Evolutionary conservation across 192 early-diverging fungal genomes (phyloP).

Genomic region (Coemansia aciculifera): DNA sequence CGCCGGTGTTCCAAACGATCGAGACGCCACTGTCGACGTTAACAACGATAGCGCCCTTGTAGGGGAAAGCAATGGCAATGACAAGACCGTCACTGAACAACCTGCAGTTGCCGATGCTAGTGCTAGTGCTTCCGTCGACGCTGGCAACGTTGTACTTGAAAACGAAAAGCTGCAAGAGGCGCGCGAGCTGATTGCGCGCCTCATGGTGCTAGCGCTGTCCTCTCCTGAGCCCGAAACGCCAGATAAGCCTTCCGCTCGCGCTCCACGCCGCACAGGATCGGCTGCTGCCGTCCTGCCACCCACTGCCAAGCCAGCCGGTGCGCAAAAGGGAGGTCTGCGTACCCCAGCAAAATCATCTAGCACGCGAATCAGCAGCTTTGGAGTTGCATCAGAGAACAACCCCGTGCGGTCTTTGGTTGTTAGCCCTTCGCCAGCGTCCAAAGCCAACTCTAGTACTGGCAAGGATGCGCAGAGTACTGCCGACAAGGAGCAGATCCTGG

Average conservation of each 20-base stretch:
- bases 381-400: conserved; percentile 45
- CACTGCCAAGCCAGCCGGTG: conserved; percentile 14
- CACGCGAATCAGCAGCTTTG: conserved; percentile 53
- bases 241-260: conserved; percentile 27
- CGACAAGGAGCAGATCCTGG: conserved; percentile 48
- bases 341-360: conserved; percentile 29
- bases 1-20: background rate
- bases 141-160: background rate
- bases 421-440: conserved; percentile 40
- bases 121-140: background rate
- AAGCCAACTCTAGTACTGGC: conserved; percentile 18
- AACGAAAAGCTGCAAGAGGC: conserved; percentile 40
- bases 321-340: conserved; percentile 29
- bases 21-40: background rate
- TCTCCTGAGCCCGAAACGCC: conserved; percentile 29
- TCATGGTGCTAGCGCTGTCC: conserved; percentile 52
- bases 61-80: background rate
- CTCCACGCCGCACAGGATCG: conserved; percentile 29
- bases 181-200: conserved; percentile 47
- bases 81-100: background rate
- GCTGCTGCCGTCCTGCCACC: conserved; percentile 10
- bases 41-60: conserved; percentile 8
- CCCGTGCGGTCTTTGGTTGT: conserved; percentile 42
- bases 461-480: conserved; percentile 15
- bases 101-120: background rate